These are phyloP conservation scores for Trichomonascus vanleenenianus DNA, from an alignment of 805 yeast species.

Conservation along the genomic window DNA sequence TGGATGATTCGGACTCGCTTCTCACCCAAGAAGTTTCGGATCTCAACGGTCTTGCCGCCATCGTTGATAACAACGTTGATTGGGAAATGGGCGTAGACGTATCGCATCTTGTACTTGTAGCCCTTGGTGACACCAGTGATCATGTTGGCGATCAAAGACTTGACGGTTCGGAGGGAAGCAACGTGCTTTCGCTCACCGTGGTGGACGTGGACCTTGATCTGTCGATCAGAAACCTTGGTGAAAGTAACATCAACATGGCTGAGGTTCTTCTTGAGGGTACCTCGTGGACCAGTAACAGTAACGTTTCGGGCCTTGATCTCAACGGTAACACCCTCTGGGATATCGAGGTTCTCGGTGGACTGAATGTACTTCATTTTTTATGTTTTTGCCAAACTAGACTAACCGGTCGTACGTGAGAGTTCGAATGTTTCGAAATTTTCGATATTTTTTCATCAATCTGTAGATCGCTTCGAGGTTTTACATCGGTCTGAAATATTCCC, in stretches of 20 bases:
- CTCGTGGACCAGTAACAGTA: slow-evolving; percentile 97
- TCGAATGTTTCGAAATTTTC: neutral
- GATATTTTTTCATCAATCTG: neutral
- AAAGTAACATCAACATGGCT: slow-evolving; percentile 94
- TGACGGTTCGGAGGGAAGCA: slow-evolving; percentile 98
- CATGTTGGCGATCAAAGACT: slow-evolving; percentile 89
- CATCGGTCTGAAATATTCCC: neutral
- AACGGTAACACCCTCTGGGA: slow-evolving; percentile 92
- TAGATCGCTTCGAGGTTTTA: neutral
- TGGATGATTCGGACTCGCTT: slow-evolving; percentile 88
- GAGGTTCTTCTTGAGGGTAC: slow-evolving; percentile 81
- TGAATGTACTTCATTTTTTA: slow-evolving; percentile 69
- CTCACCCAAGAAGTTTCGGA: slow-evolving; percentile 99
- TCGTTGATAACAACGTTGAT: slow-evolving; percentile 92
- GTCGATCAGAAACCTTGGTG: slow-evolving; percentile 59
- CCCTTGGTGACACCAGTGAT: slow-evolving; percentile 99
- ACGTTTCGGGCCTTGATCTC: slow-evolving; percentile 84
- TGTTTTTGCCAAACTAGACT: neutral
- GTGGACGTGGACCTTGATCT: slow-evolving; percentile 86
- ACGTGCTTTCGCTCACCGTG: slow-evolving; percentile 99
- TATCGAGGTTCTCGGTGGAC: slow-evolving; percentile 73
- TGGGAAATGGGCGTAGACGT: slow-evolving; percentile 99
- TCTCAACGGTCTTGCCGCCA: slow-evolving; percentile 76
- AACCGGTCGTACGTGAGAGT: neutral
- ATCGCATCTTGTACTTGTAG: slow-evolving; percentile 99